Conservation (phyloP, 306 rosid genomes). For the Delonix regia region DNA sequence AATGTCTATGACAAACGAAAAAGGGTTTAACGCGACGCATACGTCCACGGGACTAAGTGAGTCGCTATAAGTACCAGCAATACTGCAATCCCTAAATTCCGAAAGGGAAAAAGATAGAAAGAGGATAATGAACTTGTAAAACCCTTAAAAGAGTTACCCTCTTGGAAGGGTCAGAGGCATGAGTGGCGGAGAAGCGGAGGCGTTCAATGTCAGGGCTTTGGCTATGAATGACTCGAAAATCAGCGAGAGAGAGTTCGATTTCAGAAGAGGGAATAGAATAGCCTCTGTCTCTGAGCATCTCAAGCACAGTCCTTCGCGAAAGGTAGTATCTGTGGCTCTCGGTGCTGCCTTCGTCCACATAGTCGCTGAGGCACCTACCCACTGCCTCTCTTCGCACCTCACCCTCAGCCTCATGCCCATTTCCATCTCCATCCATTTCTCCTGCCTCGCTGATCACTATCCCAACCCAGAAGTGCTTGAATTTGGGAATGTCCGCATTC, state of each 20-base stretch:
- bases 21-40: neutral
- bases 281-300: slow-evolving; percentile 93
- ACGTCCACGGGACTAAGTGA: neutral
- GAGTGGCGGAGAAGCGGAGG: slow-evolving; percentile 71
- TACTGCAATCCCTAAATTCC: neutral
- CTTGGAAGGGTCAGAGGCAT: slow-evolving; percentile 62
- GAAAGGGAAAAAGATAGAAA: neutral
- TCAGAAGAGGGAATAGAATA: slow-evolving; percentile 58
- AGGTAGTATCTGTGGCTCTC: slow-evolving; percentile 81
- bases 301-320: slow-evolving; percentile 69
- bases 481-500: neutral
- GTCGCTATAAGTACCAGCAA: neutral
- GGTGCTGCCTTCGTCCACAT: slow-evolving; percentile 55
- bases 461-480: neutral
- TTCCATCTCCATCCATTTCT: slow-evolving; percentile 25
- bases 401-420: slow-evolving; percentile 28
- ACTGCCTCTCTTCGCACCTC: slow-evolving; percentile 32
- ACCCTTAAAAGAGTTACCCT: slow-evolving; percentile 35
- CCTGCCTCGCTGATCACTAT: neutral
- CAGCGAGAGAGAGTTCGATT: slow-evolving; percentile 60
- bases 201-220: slow-evolving; percentile 63
- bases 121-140: neutral
- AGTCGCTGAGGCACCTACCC: slow-evolving; percentile 55
- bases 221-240: slow-evolving; percentile 63
- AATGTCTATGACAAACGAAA: neutral